Evolutionary conservation across 108 stramenopile genomes (phyloP).

Genomic region (Schizochytrium sp.): DNA sequence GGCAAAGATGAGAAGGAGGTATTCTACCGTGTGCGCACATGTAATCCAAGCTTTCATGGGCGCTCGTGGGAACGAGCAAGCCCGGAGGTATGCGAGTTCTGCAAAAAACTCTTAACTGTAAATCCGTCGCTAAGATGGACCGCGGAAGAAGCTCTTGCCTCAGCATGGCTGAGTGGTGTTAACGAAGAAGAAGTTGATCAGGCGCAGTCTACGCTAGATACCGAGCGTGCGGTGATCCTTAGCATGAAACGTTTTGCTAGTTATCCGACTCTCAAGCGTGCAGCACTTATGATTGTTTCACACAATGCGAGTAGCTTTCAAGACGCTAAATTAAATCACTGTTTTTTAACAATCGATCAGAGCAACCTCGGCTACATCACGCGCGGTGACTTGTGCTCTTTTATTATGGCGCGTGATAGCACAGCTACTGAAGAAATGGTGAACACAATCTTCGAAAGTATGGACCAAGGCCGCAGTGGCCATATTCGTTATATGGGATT

Average conservation of each 20-base stretch:
- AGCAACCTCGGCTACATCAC: constrained; percentile 31
- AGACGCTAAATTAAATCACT: constrained; percentile 8
- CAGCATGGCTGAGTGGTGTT: constrained; percentile 3
- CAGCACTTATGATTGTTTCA: constrained; percentile 70
- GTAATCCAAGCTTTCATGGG: constrained; percentile 59
- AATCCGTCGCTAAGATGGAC: constrained; percentile 66
- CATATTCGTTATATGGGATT: constrained; percentile 51
- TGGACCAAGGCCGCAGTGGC: constrained; percentile 32
- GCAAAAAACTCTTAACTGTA: constrained; percentile 63
- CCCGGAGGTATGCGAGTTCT: constrained; percentile 64
- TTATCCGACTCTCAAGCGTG: constrained; percentile 63
- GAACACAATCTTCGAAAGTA: background rate
- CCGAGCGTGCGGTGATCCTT: constrained; percentile 62
- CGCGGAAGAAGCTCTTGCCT: constrained; percentile 64
- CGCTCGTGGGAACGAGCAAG: constrained; percentile 63
- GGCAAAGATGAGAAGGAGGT: constrained; percentile 67
- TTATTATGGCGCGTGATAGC: constrained; percentile 23
- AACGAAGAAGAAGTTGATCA: background rate
- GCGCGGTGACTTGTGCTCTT: constrained; percentile 20
- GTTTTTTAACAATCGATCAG: constrained; percentile 40
- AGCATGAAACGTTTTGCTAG: constrained; percentile 68
- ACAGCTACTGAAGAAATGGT: background rate
- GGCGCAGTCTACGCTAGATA: constrained; percentile 17
- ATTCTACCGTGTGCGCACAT: constrained; percentile 58
- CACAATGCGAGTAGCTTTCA: constrained; percentile 60